phyloP scores from a whole-genome alignment of 176 grass and related monocot genomes.

The Aegilops sharonensis region DNA sequence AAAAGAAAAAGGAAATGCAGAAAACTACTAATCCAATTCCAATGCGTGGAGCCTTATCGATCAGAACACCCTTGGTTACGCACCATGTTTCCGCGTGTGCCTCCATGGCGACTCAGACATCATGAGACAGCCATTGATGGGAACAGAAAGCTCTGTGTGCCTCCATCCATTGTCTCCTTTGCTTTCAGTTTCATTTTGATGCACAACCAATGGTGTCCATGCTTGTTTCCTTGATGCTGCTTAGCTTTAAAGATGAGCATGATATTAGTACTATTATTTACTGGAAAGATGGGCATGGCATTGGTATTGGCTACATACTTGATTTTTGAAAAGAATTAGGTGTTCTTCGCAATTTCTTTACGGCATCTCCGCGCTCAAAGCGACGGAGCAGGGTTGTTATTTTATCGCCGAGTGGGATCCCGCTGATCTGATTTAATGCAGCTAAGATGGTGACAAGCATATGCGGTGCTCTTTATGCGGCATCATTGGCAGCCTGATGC shows the following conservation, averaged over 20 bases:
- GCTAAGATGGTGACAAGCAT: conserved; percentile 32
- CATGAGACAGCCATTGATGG: conserved; percentile 44
- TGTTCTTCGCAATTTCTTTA: background rate
- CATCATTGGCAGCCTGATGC: conserved; percentile 6
- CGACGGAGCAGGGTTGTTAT: background rate
- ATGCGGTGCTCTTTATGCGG: conserved; percentile 16
- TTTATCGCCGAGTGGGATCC: conserved; percentile 23
- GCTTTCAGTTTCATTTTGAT: background rate
- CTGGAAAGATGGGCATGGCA: no score
- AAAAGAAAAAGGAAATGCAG: background rate
- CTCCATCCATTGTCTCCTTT: conserved; percentile 6
- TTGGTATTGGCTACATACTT: background rate
- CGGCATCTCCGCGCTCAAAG: conserved; percentile 16
- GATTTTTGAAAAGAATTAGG: background rate
- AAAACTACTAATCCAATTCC: conserved; percentile 25
- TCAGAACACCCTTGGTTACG: conserved; percentile 30
- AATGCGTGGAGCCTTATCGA: conserved; percentile 11
- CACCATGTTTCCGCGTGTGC: conserved; percentile 24
- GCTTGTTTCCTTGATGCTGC: conserved; percentile 28
- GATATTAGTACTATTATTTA: background rate
- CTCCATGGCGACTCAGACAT: conserved; percentile 1
- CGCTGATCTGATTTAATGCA: conserved; percentile 12
- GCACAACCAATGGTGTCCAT: background rate
- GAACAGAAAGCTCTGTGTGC: conserved; percentile 42
- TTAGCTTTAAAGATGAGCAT: conserved; percentile 41